Evolutionary conservation across 177 flowering plant species (phyloP), one percentile per base, ranked within the genome.

Genomic region (Vitis hybrid): DNA sequence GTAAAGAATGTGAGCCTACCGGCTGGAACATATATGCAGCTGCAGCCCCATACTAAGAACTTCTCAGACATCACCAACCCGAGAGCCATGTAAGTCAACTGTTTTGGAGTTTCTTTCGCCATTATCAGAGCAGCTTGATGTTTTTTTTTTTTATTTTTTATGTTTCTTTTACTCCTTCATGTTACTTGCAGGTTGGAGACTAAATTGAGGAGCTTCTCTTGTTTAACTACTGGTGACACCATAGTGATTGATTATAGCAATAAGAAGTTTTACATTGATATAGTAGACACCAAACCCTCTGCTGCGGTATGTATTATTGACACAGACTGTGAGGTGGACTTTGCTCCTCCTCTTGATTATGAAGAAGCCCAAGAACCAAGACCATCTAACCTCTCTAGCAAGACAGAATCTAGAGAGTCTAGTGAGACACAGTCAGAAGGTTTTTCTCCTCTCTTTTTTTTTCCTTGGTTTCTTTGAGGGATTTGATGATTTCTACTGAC

Each of bases 321-420:
- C 68, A 87, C 91, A 4, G 91, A 87, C 68, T 87, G 91, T 73
- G 91, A 87, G 73, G 91, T 86, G 24, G 91, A 87, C 61, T 87
- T 87, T 80, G 88, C 87, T 5, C 86, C 85, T 21, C 88, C 89
- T 20, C 83, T 86, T 63, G 91, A 87, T 77, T 87, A 84, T 48
- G 73, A 78, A 68, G 88, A 86, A 70, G 87, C 89, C 14, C 83
- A 78, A 48, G 81, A 81, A 51, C 82, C 81, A 1, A 61, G 48
- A 7, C 57, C 73, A 17, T 24, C 80, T 55, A 7, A 61, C 53
- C 30, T 6, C 27, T 30, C 70, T 35, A 72, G 69, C 64, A 80
- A 67, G 72, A 53, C 2, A 49, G 63, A 64, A 46, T 62, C 77
- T 58, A 24, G 27, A 24, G 27, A 24, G 27, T 24, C 27, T 0